phyloP scores from a whole-genome alignment of 2,329 filamentous ascomycete species.

The Blastomyces gilchristii region DNA sequence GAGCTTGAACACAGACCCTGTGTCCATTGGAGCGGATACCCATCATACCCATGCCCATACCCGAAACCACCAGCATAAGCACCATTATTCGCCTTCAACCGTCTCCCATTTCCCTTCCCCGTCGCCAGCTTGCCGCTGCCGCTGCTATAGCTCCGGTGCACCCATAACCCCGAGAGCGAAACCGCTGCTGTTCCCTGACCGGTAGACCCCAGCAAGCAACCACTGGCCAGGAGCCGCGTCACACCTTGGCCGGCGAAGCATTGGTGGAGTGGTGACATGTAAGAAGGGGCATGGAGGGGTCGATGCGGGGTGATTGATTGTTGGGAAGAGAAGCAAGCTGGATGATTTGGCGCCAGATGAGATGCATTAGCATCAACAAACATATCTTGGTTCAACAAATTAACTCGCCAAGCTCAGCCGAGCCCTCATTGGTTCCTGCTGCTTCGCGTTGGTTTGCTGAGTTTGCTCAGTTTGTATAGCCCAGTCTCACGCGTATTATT shows the following conservation, averaged over 20 bases:
- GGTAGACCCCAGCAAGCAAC: no score
- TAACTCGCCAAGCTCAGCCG: no score
- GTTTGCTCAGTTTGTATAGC: no score
- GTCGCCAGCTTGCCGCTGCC: neutral
- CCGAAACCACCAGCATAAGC: neutral
- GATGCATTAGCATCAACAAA: no score
- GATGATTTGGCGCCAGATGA: no score
- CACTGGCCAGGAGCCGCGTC: neutral
- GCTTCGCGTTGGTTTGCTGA: no score
- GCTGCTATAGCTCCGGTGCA: neutral
- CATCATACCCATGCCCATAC: neutral
- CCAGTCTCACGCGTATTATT: no score
- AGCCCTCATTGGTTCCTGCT: no score
- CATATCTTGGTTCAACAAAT: no score
- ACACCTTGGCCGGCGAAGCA: neutral
- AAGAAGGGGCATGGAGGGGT: neutral
- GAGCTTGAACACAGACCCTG: neutral
- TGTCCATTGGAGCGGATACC: neutral
- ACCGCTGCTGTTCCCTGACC: neutral
- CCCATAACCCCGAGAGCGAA: neutral
- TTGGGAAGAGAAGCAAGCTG: no score
- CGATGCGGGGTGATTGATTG: neutral
- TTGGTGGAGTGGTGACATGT: constrained; percentile 1
- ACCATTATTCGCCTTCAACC: neutral
- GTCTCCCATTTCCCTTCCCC: neutral